Percentiles rank a stretch among this genome's conserved stretches.
Conservation (phyloP, 495 filamentous ascomycete species). For the Mytilinidion resinicola region DNA sequence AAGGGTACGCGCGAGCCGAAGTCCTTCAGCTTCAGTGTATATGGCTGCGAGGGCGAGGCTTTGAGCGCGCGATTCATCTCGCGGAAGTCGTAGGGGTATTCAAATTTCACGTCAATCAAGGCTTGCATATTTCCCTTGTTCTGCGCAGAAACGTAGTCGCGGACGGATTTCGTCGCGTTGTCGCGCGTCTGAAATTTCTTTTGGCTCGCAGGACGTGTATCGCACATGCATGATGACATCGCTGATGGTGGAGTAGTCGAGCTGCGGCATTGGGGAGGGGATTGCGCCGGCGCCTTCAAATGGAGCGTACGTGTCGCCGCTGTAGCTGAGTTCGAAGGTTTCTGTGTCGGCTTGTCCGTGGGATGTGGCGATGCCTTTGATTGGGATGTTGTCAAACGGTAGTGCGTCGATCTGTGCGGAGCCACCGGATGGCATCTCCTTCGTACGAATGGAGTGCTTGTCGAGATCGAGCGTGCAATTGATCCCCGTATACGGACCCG, state of each 20-base stretch:
- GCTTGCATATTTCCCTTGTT: no score
- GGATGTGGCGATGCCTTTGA: slow-evolving; percentile 29
- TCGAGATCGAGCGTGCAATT: slow-evolving; percentile 6
- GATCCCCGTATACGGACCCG: slow-evolving; percentile 12
- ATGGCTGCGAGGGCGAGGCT: no score
- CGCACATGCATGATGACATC: slow-evolving; percentile 17
- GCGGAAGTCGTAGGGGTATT: no score
- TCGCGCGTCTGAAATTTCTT: no score
- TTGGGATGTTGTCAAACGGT: slow-evolving; percentile 7
- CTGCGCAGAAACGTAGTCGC: no score
- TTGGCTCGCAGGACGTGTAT: no score
- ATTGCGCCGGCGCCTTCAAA: slow-evolving; percentile 30
- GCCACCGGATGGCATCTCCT: not conserved
- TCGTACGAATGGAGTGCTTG: not conserved
- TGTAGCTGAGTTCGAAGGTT: slow-evolving; percentile 30
- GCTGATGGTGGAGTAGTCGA: slow-evolving; percentile 23
- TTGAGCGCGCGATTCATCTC: no score
- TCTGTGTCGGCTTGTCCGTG: slow-evolving; percentile 30
- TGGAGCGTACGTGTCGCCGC: slow-evolving; percentile 31
- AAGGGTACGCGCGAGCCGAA: no score
- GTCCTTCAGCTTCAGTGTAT: no score
- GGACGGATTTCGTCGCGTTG: no score
- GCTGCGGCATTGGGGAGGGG: slow-evolving; percentile 1
- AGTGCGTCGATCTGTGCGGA: not conserved
- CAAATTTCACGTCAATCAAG: no score